Base-by-base conservation (phyloP, 192 early-diverging fungal genomes). In the Thamnidium elegans region DNA sequence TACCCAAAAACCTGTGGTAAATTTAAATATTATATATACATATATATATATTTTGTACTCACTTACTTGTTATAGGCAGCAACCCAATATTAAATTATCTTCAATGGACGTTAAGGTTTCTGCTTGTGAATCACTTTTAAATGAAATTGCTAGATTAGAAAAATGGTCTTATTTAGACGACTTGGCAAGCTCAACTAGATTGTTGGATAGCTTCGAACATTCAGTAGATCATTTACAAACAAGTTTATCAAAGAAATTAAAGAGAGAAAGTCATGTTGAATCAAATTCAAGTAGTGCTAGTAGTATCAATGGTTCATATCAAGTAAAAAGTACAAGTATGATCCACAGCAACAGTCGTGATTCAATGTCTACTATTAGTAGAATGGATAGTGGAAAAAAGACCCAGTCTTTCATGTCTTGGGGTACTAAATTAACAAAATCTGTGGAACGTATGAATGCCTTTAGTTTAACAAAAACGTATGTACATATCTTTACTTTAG, bases 361-460 rank as follows among this genome's bases (percentile, higher is more conserved):
- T 44, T 54, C 63, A 43, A 19, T 54, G 31, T 36, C 32, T n/a
- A 30, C 26, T 1, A 68, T 36, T 45, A 23, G 26, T 3, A 56
- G 36, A n/a, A 46, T 36, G 0, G 42, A 17, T 3, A 56, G 30
- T 14, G 50, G 66, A 26, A 63, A 62, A 32, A 63, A 62, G 15
- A 44, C 52, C 1, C 62, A 55, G 23, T 43, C 58, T 4, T 63
- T 75, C 23, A 70, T 75, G 56, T 68, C 74, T n/a, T 76, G 74
- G 74, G 70, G 74, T 6, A 65, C 48, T 30, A 76, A 76, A 55
- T 32, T 76, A 7, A 30, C 74, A 9, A 76, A 76, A 52, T 76
- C 74, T 13, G 74, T 76, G 1, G 74, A 76, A 55, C 60, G 69
- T 0, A 76, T 76, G 69, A 76, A 76, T 65, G 71, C 71, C 0